phyloP scores from a whole-genome alignment of 768 basidiomycete genomes.

The Hemileccinum rubropunctum region DNA sequence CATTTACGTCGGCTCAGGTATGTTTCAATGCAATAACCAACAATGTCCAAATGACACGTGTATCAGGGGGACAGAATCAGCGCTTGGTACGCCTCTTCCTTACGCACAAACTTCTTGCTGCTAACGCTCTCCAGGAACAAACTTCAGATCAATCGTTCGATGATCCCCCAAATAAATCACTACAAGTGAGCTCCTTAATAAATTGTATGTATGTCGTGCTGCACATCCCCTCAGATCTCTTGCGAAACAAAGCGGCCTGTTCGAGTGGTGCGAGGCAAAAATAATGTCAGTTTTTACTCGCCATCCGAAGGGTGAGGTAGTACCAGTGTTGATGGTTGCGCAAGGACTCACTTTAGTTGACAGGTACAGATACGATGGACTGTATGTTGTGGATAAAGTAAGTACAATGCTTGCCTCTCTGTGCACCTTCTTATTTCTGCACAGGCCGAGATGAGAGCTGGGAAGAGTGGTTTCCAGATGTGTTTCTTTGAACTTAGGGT shows the following conservation, averaged over 20 bases:
- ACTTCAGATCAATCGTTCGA: constrained; percentile 23
- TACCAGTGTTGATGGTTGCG: neutral
- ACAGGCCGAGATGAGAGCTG: constrained; percentile 15
- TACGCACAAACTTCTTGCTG: neutral
- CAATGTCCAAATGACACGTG: neutral
- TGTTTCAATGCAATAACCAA: neutral
- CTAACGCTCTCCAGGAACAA: constrained; percentile 21
- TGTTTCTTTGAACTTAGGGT: constrained; percentile 32
- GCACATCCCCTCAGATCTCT: constrained; percentile 27
- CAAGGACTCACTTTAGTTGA: neutral
- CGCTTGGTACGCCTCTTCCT: constrained; percentile 12
- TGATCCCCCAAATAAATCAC: constrained; percentile 15
- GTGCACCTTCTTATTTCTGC: constrained; percentile 2
- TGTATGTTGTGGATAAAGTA: constrained; percentile 29
- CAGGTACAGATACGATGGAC: constrained; percentile 33
- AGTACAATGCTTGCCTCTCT: neutral
- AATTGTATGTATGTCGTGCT: neutral
- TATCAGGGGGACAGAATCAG: constrained; percentile 23
- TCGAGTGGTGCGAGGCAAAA: constrained; percentile 37
- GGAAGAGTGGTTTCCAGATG: constrained; percentile 25
- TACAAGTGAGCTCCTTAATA: constrained; percentile 11
- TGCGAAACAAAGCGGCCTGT: constrained; percentile 29
- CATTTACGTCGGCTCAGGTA: constrained; percentile 34
- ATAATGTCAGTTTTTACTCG: constrained; percentile 13
- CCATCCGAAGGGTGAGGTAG: constrained; percentile 22